Conservation (phyloP, 2,329 filamentous ascomycete genomes). For the Aspergillus sp. region DNA sequence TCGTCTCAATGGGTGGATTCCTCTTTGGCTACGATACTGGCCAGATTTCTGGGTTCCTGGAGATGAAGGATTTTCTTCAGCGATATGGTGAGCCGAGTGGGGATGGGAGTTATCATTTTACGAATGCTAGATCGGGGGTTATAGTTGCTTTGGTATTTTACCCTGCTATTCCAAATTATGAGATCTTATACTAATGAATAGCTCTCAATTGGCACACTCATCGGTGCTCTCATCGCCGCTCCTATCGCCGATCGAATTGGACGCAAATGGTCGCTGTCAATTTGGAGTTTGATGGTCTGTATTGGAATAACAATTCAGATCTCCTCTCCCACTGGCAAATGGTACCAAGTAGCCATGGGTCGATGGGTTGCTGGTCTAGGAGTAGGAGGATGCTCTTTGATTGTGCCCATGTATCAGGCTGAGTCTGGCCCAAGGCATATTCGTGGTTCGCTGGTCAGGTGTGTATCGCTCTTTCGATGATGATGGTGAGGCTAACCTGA, state of each 20-base stretch:
- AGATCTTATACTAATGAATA: conserved; percentile 5
- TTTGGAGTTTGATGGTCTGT: conserved; percentile 35
- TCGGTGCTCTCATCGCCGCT: conserved; percentile 37
- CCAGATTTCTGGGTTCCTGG: conserved; percentile 41
- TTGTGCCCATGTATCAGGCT: conserved; percentile 42
- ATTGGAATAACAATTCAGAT: conserved; percentile 42
- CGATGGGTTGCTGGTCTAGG: conserved; percentile 40
- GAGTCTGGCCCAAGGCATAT: no score
- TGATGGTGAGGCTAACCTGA: no score
- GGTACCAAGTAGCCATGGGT: conserved; percentile 40
- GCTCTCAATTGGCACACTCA: conserved; percentile 40
- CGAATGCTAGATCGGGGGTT: conserved; percentile 37
- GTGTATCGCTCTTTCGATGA: no score
- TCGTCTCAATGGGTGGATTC: conserved; percentile 45
- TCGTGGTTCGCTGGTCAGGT: no score
- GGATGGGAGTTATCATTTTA: conserved; percentile 32
- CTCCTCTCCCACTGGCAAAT: conserved; percentile 26
- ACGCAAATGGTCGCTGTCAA: conserved; percentile 36
- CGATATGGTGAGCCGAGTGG: conserved; percentile 29
- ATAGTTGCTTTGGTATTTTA: conserved; percentile 36
- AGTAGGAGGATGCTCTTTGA: conserved; percentile 37
- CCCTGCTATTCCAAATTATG: no score
- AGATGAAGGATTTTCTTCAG: conserved; percentile 36
- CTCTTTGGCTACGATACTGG: conserved; percentile 39
- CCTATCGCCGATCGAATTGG: conserved; percentile 39